phyloP scores from a whole-genome alignment of 306 rosid species.

The Glycyrrhiza uralensis region DNA sequence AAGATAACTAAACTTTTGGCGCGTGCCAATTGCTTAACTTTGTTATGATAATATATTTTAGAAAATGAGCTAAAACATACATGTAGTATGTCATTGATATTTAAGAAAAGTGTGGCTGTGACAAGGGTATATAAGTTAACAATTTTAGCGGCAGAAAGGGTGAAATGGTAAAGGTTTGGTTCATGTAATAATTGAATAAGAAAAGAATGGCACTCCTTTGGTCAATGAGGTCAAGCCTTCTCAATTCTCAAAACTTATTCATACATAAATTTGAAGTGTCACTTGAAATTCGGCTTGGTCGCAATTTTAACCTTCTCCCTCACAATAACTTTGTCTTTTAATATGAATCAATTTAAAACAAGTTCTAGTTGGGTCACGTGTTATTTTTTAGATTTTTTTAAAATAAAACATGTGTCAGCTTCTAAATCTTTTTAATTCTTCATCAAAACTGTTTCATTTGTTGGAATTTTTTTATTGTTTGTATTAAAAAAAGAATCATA shows the following conservation, averaged over 20 bases:
- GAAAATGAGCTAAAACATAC: background rate
- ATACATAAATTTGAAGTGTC: no score
- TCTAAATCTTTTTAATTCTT: no score
- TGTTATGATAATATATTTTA: slow-evolving; percentile 14
- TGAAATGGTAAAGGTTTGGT: background rate
- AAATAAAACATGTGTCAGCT: no score
- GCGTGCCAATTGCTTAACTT: slow-evolving; percentile 23
- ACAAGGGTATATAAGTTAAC: no score
- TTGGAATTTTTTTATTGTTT: no score
- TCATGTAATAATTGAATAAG: background rate
- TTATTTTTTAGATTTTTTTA: no score
- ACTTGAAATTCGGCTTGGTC: background rate
- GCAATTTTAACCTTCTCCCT: background rate
- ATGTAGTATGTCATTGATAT: slow-evolving; percentile 16
- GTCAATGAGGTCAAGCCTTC: slow-evolving; percentile 17
- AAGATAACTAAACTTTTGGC: slow-evolving; percentile 12
- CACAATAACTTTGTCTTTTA: background rate
- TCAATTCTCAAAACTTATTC: slow-evolving; percentile 3
- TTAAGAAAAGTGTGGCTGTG: no score
- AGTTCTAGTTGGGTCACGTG: no score
- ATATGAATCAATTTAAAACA: no score
- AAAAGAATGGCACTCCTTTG: background rate
- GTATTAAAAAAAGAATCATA: no score
- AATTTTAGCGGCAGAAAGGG: background rate
- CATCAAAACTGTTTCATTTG: no score